Conservation (phyloP, 257 asterid genomes). For the Capsicum rhomboideum region DNA sequence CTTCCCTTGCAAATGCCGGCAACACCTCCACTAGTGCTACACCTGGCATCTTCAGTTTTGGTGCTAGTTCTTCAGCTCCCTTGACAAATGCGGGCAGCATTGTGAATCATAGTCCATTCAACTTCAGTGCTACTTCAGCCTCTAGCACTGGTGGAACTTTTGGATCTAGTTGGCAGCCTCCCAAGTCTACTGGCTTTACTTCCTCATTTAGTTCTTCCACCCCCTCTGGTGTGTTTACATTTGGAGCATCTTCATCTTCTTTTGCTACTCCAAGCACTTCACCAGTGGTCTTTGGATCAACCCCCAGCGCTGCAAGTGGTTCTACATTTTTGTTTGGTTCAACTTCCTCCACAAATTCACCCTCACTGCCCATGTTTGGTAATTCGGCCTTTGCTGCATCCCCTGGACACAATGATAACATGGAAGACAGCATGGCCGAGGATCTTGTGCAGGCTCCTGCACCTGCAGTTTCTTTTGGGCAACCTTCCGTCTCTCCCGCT, state of each 20-base stretch:
- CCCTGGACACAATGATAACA: conserved; percentile 47
- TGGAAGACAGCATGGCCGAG: conserved; percentile 96
- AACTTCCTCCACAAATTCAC: conserved; percentile 24
- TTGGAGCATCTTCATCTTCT: conserved; percentile 42
- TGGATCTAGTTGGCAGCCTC: conserved; percentile 38
- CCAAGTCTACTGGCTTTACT: conserved; percentile 26
- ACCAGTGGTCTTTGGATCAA: conserved; percentile 26
- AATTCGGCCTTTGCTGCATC: conserved; percentile 19
- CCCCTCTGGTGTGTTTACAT: conserved; percentile 43
- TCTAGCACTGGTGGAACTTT: background rate
- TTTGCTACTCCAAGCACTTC: conserved; percentile 24
- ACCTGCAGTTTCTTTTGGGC: conserved; percentile 42
- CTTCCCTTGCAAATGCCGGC: conserved; percentile 16
- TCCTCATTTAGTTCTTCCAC: conserved; percentile 37
- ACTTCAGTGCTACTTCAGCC: conserved; percentile 17
- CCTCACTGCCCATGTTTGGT: conserved; percentile 16
- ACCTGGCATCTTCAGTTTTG: conserved; percentile 18
- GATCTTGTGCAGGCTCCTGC: conserved; percentile 65
- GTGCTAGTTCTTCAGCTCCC: conserved; percentile 15
- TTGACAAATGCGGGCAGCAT: background rate
- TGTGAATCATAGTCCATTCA: background rate
- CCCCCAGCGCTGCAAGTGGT: conserved; percentile 25
- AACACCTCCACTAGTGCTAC: conserved; percentile 28
- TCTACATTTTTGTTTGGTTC: conserved; percentile 30
- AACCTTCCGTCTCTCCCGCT: conserved; percentile 36